phyloP scores from a whole-genome alignment of 2,329 filamentous ascomycete genomes.

The Paracoccidioides brasiliensis region DNA sequence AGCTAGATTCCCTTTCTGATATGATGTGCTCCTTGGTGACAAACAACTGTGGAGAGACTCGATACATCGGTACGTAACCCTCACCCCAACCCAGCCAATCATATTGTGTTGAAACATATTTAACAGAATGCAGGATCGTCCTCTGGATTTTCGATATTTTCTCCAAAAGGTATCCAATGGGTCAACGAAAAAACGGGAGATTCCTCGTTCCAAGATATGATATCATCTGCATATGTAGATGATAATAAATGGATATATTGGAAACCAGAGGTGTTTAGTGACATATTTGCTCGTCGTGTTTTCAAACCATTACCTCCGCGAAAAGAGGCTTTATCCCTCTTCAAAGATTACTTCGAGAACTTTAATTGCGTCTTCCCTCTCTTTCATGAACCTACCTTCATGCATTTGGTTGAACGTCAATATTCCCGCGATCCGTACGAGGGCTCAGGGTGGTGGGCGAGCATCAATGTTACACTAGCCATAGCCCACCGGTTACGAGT shows the following conservation, averaged over 20 bases:
- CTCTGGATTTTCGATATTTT: constrained; percentile 97
- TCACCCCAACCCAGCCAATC: background rate
- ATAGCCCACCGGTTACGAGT: constrained; percentile 84
- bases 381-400: constrained; percentile 95
- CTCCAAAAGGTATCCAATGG: constrained; percentile 95
- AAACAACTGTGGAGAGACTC: constrained; percentile 84
- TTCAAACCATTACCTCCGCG: constrained; percentile 76
- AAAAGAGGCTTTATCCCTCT: constrained; percentile 71
- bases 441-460: constrained; percentile 97
- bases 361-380: constrained; percentile 99
- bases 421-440: constrained; percentile 88
- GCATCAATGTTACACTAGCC: constrained; percentile 84
- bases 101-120: constrained; percentile 12
- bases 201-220: constrained; percentile 86
- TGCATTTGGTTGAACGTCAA: constrained; percentile 89
- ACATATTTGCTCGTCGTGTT: constrained; percentile 74
- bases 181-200: constrained; percentile 98
- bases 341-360: constrained; percentile 93
- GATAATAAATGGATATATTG: constrained; percentile 95
- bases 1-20: constrained; percentile 81
- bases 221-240: constrained; percentile 76
- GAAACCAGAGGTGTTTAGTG: constrained; percentile 94
- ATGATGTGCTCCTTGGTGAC: constrained; percentile 99
- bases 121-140: constrained; percentile 58
- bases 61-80: constrained; percentile 68